Base-by-base conservation (phyloP, 2,329 filamentous ascomycete genomes). In the Amesomyces nigricolor region DNA sequence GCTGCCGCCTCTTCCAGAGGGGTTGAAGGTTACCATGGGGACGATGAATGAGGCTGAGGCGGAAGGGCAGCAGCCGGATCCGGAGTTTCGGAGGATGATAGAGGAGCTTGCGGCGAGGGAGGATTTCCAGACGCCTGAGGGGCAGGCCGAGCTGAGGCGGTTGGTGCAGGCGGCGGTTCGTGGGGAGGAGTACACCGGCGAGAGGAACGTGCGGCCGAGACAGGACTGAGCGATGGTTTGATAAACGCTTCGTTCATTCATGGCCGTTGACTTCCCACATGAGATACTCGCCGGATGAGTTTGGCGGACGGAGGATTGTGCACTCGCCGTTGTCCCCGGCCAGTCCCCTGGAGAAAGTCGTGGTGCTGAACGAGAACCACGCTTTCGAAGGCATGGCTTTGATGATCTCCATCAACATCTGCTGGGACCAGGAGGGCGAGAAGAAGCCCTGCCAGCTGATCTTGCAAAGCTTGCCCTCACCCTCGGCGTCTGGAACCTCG, bases 31-130 rank as follows among this genome's bases (percentile, higher is more conserved):
- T 58, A 88, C 88, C 32, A 72, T 97, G 55, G 87, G 87, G 46
- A 88, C 87, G 2, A 85, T 94, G 76, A 77, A 80, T 5, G 80
- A 86, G 63, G 75, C 70, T 0, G 76, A 82, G 44, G 83, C 82
- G 11, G 80, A 81, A 6, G 78, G 76, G 1, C 78, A 77, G 39
- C 83, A 85, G 56, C 81, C 86, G 8, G 91, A 97, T 67, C 84
- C 89, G 1, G 91, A 91, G 62, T 89, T 99, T 62, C 83, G 87
- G 66, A 78, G 87, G 62, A 80, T 89, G 51, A 97, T 99, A 66
- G 91, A 97, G 66, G 88, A 96, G 71, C 73, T 99, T 57, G 91
- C 94, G 2, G 80, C 86, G 37, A 79, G 90, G 40, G 85, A 87
- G 22, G 91, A 97, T 66, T 95, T 96, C 65, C 78, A 92, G 64